These are phyloP conservation scores for Lodderomyces elongisporus DNA, from an alignment of 1,139 yeast species.

Conservation along the genomic window DNA sequence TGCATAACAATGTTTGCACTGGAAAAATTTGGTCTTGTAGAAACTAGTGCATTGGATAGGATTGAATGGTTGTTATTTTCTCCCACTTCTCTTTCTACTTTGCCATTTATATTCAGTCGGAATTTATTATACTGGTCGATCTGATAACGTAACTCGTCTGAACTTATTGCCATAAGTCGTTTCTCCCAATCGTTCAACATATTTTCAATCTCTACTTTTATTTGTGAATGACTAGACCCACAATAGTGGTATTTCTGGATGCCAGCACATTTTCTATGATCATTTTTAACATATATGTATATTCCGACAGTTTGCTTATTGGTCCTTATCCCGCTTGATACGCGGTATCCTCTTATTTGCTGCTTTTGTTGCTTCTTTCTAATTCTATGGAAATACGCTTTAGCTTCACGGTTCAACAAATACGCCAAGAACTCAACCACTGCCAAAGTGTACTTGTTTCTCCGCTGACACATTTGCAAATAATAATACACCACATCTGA, in stretches of 20 bases:
- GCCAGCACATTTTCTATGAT: too few species aligned
- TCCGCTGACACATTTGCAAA: slow-evolving; percentile 50
- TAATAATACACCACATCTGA: slow-evolving; percentile 47
- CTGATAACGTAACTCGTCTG: slow-evolving; percentile 28
- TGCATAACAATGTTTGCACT: slow-evolving; percentile 1
- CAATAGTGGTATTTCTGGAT: slow-evolving; percentile 42
- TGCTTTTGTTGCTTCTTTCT: too few species aligned
- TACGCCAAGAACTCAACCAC: slow-evolving; percentile 43
- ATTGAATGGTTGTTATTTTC: slow-evolving; percentile 20
- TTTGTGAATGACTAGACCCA: slow-evolving; percentile 24
- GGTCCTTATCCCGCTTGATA: slow-evolving; percentile 49
- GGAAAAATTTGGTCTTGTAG: slow-evolving; percentile 1
- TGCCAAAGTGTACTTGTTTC: slow-evolving; percentile 25
- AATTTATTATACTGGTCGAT: slow-evolving; percentile 32
- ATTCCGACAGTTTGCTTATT: slow-evolving; percentile 53
- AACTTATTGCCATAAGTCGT: slow-evolving; percentile 19
- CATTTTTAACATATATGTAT: slow-evolving; percentile 30
- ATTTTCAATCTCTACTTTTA: slow-evolving; percentile 41
- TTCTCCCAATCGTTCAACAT: slow-evolving; percentile 37
- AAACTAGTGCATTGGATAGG: slow-evolving; percentile 1
- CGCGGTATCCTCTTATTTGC: slow-evolving; percentile 44
- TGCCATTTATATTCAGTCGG: slow-evolving; percentile 31
- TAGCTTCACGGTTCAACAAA: slow-evolving; percentile 35
- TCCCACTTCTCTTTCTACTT: slow-evolving; percentile 21
- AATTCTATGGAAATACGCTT: slow-evolving; percentile 44